These are phyloP conservation scores for Geranium rotundifolium DNA, from an alignment of 345 rosid species.

Conservation along the genomic window DNA sequence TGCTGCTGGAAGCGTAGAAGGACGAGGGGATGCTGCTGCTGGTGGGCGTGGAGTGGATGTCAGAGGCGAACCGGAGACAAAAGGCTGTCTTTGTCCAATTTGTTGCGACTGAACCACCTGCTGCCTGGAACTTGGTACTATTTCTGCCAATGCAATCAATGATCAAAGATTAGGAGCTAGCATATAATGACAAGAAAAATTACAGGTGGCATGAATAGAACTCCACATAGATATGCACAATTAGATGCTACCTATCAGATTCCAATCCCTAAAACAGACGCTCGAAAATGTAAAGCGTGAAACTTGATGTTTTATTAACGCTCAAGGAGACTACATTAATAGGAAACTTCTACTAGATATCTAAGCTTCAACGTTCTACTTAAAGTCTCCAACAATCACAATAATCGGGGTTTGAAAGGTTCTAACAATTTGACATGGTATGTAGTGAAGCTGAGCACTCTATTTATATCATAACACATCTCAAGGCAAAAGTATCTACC, in stretches of 20 bases:
- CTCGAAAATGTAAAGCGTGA: too few species aligned
- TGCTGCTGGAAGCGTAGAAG: conserved; percentile 5
- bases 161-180: not conserved
- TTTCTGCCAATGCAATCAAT: conserved; percentile 19
- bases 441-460: too few species aligned
- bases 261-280: too few species aligned
- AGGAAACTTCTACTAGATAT: too few species aligned
- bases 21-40: not conserved
- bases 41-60: conserved; percentile 8
- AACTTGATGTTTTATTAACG: too few species aligned
- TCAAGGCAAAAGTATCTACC: too few species aligned
- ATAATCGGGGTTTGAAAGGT: too few species aligned
- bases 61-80: conserved; percentile 8
- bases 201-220: not conserved
- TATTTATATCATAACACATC: too few species aligned
- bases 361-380: too few species aligned
- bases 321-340: too few species aligned
- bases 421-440: too few species aligned
- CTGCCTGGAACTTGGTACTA: conserved; percentile 21
- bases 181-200: not conserved
- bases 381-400: too few species aligned
- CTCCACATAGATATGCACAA: not conserved
- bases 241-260: not conserved
- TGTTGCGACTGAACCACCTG: conserved; percentile 25
- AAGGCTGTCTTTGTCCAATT: conserved; percentile 14